Evolutionary conservation across 1,284 basidiomycete genomes (phyloP).

Genomic region (Trichosporon sp.): DNA sequence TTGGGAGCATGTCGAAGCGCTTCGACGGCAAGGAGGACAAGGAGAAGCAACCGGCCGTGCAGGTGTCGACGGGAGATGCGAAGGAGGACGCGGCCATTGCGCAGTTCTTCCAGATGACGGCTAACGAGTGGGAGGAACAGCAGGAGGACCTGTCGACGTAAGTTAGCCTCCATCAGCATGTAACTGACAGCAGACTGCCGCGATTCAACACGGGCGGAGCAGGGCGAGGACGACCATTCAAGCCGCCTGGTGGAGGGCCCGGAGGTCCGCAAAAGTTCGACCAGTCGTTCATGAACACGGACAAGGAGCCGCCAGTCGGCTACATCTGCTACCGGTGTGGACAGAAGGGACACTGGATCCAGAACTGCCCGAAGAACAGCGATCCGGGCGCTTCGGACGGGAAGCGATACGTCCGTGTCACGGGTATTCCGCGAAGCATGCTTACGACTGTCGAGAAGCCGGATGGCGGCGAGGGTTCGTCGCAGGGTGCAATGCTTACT

Average conservation of each 20-base stretch:
- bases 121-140: slow-evolving; percentile 45
- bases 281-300: slow-evolving; percentile 19
- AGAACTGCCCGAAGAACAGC: slow-evolving; percentile 96
- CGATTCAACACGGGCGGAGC: slow-evolving; percentile 13
- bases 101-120: slow-evolving; percentile 44
- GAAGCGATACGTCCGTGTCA: slow-evolving; percentile 94
- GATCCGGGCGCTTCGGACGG: slow-evolving; percentile 90
- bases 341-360: slow-evolving; percentile 99
- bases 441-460: slow-evolving; percentile 91
- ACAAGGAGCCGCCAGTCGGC: slow-evolving; percentile 61
- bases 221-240: slow-evolving; percentile 15
- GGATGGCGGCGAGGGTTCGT: slow-evolving; percentile 59
- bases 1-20: slow-evolving; percentile 66
- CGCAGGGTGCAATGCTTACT: slow-evolving; percentile 88
- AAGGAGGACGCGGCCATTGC: slow-evolving; percentile 46
- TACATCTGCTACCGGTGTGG: slow-evolving; percentile 99
- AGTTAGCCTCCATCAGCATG: slow-evolving; percentile 12
- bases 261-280: slow-evolving; percentile 32
- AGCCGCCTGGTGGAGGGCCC: slow-evolving; percentile 32
- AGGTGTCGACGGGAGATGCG: slow-evolving; percentile 41
- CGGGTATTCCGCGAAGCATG: slow-evolving; percentile 96
- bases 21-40: slow-evolving; percentile 72
- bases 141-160: slow-evolving; percentile 45
- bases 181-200: slow-evolving; percentile 12
- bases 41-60: slow-evolving; percentile 19